These are phyloP conservation scores for Penicillium sp. DNA, from an alignment of 2,329 filamentous ascomycete genomes.

Conservation along the genomic window DNA sequence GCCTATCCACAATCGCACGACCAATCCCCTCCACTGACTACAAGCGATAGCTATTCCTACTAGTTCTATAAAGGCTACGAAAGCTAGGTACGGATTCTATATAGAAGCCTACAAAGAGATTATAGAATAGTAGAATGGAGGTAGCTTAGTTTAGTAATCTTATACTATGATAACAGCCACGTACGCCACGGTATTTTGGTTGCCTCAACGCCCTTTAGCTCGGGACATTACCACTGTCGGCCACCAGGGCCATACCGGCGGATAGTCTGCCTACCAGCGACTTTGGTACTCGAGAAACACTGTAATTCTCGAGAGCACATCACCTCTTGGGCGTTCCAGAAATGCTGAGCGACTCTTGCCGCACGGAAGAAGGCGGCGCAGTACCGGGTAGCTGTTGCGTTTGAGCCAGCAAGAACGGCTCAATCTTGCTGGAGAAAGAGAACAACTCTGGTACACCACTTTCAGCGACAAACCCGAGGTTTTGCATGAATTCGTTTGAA, in stretches of 20 bases:
- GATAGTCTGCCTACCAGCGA: slow-evolving; percentile 20
- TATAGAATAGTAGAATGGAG: too few species aligned
- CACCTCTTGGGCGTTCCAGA: slow-evolving; percentile 21
- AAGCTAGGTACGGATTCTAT: too few species aligned
- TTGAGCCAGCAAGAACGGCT: slow-evolving; percentile 37
- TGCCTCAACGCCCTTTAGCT: background rate
- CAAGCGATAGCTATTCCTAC: too few species aligned
- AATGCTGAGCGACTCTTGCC: slow-evolving; percentile 25
- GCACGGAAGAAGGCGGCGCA: slow-evolving; percentile 19
- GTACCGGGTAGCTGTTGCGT: slow-evolving; percentile 30
- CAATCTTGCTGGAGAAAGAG: slow-evolving; percentile 37
- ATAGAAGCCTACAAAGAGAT: too few species aligned
- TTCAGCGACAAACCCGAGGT: slow-evolving; percentile 40
- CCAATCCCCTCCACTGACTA: background rate
- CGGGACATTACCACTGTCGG: background rate
- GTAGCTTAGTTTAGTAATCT: too few species aligned
- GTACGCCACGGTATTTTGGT: background rate
- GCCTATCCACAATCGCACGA: background rate
- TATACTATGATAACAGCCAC: too few species aligned
- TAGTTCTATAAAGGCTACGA: too few species aligned
- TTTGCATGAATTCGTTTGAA: slow-evolving; percentile 43
- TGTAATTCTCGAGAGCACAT: background rate
- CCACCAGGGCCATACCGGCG: background rate
- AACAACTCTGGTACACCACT: slow-evolving; percentile 41
- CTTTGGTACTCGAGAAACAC: background rate